Percentiles rank a stretch among this genome's conserved stretches.
These are phyloP conservation scores for Arachnomyces sp. DNA, from an alignment of 2,329 filamentous ascomycete genomes.

Conservation along the genomic window DNA sequence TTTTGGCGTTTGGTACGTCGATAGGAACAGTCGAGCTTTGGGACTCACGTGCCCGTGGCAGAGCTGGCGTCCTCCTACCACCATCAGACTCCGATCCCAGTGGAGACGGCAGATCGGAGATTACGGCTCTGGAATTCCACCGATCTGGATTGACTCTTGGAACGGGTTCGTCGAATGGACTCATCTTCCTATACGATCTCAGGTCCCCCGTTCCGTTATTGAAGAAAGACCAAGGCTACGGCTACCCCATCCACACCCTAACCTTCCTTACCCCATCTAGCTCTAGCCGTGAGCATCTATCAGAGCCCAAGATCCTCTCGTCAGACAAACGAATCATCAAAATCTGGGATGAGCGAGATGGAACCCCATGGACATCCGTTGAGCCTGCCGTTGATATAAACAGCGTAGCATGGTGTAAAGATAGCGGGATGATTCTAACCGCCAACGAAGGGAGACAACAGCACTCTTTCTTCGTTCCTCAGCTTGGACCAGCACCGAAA, in stretches of 20 bases:
- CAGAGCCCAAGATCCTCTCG: slow-evolving; percentile 70
- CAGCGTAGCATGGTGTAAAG: slow-evolving; percentile 82
- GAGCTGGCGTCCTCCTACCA: slow-evolving; percentile 66
- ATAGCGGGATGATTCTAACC: slow-evolving; percentile 90
- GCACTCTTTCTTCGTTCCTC: slow-evolving; percentile 89
- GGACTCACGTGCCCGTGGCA: slow-evolving; percentile 76
- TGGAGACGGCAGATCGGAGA: slow-evolving; percentile 45
- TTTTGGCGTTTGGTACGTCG: slow-evolving; percentile 88
- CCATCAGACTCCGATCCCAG: slow-evolving; percentile 33
- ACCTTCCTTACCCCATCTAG: slow-evolving; percentile 58
- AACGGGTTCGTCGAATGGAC: slow-evolving; percentile 76
- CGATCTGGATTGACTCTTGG: slow-evolving; percentile 75
- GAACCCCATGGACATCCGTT: slow-evolving; percentile 87
- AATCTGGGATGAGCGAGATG: slow-evolving; percentile 78
- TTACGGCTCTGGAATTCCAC: slow-evolving; percentile 83
- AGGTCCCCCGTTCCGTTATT: slow-evolving; percentile 77
- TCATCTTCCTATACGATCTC: slow-evolving; percentile 86
- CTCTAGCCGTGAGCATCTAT: slow-evolving; percentile 60
- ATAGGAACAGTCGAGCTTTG: slow-evolving; percentile 95
- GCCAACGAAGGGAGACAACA: slow-evolving; percentile 95
- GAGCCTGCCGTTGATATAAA: slow-evolving; percentile 94
- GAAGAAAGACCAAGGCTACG: slow-evolving; percentile 92
- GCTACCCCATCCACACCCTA: slow-evolving; percentile 82
- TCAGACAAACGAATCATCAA: slow-evolving; percentile 96
- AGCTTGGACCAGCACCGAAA: slow-evolving; percentile 81